Conservation (phyloP, 768 basidiomycete species). For the Macrolepiota albuminosa region DNA sequence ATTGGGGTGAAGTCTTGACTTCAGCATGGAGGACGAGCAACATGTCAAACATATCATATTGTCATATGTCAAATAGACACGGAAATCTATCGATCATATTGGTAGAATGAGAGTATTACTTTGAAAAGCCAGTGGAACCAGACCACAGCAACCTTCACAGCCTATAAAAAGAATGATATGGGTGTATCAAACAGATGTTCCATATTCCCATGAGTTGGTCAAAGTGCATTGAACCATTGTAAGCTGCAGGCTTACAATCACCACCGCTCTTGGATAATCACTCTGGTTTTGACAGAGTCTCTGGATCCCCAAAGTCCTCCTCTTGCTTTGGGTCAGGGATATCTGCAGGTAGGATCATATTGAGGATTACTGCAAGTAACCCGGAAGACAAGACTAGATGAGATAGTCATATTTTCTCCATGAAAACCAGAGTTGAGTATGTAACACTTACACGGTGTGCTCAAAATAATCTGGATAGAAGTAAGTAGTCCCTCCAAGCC, state of each 20-base stretch:
- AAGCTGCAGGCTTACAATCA: not conserved
- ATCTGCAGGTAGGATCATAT: constrained; percentile 46
- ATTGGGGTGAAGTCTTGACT: too few relatives aligned
- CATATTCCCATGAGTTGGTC: not conserved
- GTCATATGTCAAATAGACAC: not conserved
- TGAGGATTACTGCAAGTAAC: constrained; percentile 53
- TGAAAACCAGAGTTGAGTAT: not conserved
- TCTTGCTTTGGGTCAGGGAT: not conserved
- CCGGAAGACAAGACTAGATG: constrained; percentile 50
- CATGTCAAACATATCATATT: not conserved
- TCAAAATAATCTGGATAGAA: constrained; percentile 75
- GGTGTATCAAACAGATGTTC: not conserved
- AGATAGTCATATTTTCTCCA: not conserved
- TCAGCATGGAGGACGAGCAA: not conserved
- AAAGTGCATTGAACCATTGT: not conserved
- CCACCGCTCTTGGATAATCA: not conserved
- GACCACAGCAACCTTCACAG: not conserved
- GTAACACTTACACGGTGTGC: constrained; percentile 66
- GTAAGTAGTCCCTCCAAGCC: constrained; percentile 67
- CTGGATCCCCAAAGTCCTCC: not conserved
- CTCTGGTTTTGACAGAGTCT: not conserved
- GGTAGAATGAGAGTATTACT: not conserved
- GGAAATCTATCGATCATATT: not conserved
- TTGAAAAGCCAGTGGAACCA: not conserved
- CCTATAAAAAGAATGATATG: not conserved